A percentile compares a stretch with the other conserved stretches of the same genome.
These are phyloP conservation scores for Sugiyamaella xylanicola DNA, from an alignment of 1,139 yeast species.

Conservation along the genomic window DNA sequence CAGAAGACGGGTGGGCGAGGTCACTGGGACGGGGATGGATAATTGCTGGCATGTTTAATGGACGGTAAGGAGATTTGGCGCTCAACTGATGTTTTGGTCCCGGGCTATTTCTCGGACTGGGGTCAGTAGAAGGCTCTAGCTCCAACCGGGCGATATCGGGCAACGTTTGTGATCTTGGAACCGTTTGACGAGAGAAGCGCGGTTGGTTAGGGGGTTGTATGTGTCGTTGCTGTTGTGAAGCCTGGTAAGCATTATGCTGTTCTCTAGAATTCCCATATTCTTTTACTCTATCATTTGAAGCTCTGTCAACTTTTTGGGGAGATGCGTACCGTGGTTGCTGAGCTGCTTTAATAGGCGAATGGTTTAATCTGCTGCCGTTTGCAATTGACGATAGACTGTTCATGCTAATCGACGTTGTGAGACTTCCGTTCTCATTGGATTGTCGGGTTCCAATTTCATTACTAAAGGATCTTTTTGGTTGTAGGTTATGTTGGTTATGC, in stretches of 20 bases:
- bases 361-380: not conserved
- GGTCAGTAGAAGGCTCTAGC: not conserved
- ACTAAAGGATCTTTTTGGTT: slow-evolving; percentile 13
- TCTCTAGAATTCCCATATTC: not conserved
- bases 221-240: not conserved
- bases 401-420: slow-evolving; percentile 14
- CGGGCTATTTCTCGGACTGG: slow-evolving; percentile 10
- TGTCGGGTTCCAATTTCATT: slow-evolving; percentile 1
- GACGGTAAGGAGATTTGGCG: slow-evolving; percentile 27
- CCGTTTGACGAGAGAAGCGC: not conserved
- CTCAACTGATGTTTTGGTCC: slow-evolving; percentile 14
- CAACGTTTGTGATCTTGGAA: slow-evolving; percentile 20
- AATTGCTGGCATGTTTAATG: slow-evolving; percentile 22
- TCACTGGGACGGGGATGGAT: slow-evolving; percentile 18
- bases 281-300: not conserved
- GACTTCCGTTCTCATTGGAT: not conserved
- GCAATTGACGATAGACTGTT: not conserved
- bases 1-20: not conserved
- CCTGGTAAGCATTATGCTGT: not conserved
- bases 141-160: slow-evolving; percentile 18
- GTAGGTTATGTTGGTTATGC: not conserved
- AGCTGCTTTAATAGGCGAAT: not conserved
- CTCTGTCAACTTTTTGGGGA: slow-evolving; percentile 5
- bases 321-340: not conserved
- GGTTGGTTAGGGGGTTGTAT: not conserved